Evolutionary conservation across 129 eudicot genomes (phyloP).

Genomic region (Scalesia atractyloides): DNA sequence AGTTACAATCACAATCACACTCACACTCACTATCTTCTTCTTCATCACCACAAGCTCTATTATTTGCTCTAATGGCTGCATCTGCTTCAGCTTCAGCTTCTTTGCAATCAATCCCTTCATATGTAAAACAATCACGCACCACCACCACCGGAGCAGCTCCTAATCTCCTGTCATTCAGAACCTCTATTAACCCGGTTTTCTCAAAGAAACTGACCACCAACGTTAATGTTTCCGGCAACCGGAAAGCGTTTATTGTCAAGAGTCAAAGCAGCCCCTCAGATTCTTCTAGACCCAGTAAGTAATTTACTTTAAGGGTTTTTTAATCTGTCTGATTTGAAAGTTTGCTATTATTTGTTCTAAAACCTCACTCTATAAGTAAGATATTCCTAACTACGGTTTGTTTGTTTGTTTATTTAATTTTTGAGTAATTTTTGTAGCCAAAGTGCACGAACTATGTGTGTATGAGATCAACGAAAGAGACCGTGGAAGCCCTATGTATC

Average conservation of each 20-base stretch:
- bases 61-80: slow-evolving; percentile 38
- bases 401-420: not conserved
- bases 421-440: slow-evolving; percentile 36
- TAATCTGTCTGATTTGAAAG: too few relatives aligned
- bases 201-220: slow-evolving; percentile 24
- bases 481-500: slow-evolving; percentile 89
- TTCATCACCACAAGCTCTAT: not conserved
- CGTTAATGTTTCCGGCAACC: slow-evolving; percentile 7
- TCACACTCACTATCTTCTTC: not conserved
- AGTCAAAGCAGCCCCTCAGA: slow-evolving; percentile 45
- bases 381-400: too few relatives aligned
- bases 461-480: slow-evolving; percentile 93
- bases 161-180: slow-evolving; percentile 30
- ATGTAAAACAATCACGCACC: slow-evolving; percentile 38
- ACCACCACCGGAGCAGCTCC: slow-evolving; percentile 28
- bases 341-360: too few relatives aligned
- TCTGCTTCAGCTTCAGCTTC: slow-evolving; percentile 49
- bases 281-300: slow-evolving; percentile 52
- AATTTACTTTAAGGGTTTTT: not conserved
- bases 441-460: slow-evolving; percentile 68
- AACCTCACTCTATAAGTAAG: too few relatives aligned
- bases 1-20: not conserved
- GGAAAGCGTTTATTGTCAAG: slow-evolving; percentile 44
- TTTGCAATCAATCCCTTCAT: slow-evolving; percentile 37
- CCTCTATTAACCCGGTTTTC: slow-evolving; percentile 16